A percentile compares a stretch with the other conserved stretches of the same genome.
phyloP scores from a whole-genome alignment of 73 alveolate genomes.

The Stentor coeruleus region DNA sequence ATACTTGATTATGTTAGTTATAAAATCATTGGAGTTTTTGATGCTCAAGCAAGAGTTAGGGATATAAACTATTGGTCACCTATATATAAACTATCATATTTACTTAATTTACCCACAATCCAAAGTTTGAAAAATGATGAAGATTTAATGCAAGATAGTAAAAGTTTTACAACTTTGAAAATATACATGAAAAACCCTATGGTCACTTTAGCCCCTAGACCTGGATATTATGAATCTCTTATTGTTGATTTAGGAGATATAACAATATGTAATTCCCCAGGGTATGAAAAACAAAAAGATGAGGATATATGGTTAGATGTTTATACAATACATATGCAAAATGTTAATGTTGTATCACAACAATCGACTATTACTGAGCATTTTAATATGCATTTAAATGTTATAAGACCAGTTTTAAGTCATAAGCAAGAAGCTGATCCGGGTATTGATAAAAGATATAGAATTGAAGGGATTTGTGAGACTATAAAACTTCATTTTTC shows the following conservation, averaged over 20 bases:
- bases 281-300: background rate
- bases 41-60: slow-evolving; percentile 2
- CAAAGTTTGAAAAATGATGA: background rate
- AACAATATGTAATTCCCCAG: background rate
- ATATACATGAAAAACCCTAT: slow-evolving; percentile 14
- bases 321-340: background rate
- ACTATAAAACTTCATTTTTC: background rate
- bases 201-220: background rate
- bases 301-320: background rate
- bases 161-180: slow-evolving; percentile 11
- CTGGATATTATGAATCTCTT: background rate
- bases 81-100: background rate
- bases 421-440: background rate
- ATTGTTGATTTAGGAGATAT: slow-evolving; percentile 11
- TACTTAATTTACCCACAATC: slow-evolving; percentile 8
- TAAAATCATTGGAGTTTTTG: slow-evolving; percentile 17
- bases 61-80: slow-evolving; percentile 17
- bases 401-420: slow-evolving; percentile 10
- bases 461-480: background rate
- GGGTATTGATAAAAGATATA: slow-evolving; percentile 5
- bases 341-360: background rate
- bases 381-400: background rate
- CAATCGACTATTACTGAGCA: background rate
- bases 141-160: background rate
- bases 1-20: slow-evolving; percentile 3